Evolutionary conservation across 163 green algal species (phyloP).

Genomic region (Coccomyxa subellipsoidea): DNA sequence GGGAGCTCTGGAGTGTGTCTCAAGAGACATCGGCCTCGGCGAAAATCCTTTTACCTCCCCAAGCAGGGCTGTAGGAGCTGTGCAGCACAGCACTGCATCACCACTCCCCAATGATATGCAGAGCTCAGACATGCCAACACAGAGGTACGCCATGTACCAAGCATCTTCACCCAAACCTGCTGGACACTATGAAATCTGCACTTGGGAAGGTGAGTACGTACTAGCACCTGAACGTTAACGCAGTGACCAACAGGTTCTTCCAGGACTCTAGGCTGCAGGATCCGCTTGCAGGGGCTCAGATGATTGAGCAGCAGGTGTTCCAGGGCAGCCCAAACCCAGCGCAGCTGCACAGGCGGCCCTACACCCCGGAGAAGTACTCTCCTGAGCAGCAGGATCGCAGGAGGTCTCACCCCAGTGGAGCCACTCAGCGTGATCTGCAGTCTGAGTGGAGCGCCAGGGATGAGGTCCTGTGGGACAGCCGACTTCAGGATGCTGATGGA

Average conservation of each 20-base stretch:
- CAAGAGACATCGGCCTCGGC: background rate
- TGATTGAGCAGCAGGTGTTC: background rate
- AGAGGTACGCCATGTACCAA: too few relatives aligned
- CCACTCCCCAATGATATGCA: too few relatives aligned
- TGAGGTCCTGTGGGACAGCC: background rate
- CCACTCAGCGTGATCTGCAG: background rate
- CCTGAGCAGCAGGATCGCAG: background rate
- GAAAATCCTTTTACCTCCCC: background rate
- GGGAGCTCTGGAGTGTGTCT: background rate
- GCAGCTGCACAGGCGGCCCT: background rate
- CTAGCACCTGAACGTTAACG: too few relatives aligned
- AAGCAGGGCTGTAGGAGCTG: background rate
- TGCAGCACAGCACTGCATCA: background rate
- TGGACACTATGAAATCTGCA: too few relatives aligned
- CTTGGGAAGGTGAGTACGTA: too few relatives aligned
- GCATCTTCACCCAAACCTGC: too few relatives aligned
- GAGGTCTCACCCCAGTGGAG: background rate
- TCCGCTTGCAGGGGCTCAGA: background rate
- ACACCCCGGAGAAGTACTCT: constrained; percentile 1
- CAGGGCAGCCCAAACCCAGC: background rate
- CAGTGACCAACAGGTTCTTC: background rate
- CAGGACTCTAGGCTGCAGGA: background rate
- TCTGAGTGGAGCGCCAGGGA: background rate
- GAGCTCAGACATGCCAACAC: too few relatives aligned
- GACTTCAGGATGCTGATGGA: background rate